phyloP scores from a whole-genome alignment of 1,139 yeast species.

The Yamadazyma siamensis region DNA sequence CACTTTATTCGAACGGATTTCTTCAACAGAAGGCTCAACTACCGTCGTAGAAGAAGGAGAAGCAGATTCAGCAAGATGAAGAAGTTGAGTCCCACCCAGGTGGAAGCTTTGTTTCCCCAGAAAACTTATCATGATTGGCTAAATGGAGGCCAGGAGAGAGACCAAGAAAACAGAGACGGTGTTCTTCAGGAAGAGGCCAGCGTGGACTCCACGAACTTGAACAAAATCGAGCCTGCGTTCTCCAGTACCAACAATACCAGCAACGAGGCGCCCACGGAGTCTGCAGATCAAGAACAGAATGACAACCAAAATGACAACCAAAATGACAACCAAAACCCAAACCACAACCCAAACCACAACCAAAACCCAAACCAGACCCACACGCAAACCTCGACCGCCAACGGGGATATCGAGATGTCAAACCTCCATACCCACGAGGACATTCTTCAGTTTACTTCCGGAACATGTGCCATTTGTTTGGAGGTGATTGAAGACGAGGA shows the following conservation, averaged over 20 bases:
- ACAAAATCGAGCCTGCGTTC: background rate
- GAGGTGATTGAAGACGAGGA: slow-evolving; percentile 64
- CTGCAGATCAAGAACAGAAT: background rate
- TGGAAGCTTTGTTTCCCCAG: slow-evolving; percentile 63
- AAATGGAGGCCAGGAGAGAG: slow-evolving; percentile 51
- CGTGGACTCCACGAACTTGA: background rate
- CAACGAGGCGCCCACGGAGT: background rate
- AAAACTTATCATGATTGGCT: slow-evolving; percentile 62
- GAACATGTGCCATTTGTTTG: slow-evolving; percentile 79
- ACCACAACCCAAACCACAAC: no score
- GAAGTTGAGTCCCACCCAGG: slow-evolving; percentile 56
- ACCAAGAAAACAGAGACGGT: slow-evolving; percentile 31
- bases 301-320: background rate
- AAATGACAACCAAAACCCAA: no score
- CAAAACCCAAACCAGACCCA: no score
- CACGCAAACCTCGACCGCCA: background rate
- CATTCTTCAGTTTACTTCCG: slow-evolving; percentile 59
- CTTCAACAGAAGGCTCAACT: slow-evolving; percentile 22
- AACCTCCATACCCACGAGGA: slow-evolving; percentile 11
- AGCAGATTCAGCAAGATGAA: slow-evolving; percentile 46
- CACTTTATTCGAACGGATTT: slow-evolving; percentile 30
- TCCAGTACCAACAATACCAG: slow-evolving; percentile 5
- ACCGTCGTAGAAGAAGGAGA: slow-evolving; percentile 29
- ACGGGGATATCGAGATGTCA: slow-evolving; percentile 1
- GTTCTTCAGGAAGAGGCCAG: slow-evolving; percentile 29